These are phyloP conservation scores for Blepharisma stoltei DNA, from an alignment of 73 alveolate genomes.

Conservation along the genomic window DNA sequence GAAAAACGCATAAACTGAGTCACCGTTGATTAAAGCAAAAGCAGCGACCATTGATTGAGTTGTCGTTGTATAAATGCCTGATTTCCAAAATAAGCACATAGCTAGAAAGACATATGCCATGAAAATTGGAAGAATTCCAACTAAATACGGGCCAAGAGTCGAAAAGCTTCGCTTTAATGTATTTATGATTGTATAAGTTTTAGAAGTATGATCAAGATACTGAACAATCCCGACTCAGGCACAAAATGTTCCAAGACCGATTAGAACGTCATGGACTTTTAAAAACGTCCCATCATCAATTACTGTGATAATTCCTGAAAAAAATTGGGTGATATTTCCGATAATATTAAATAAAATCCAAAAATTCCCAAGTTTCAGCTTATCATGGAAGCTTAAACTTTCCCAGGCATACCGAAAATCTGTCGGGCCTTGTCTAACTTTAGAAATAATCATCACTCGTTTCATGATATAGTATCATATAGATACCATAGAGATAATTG, in stretches of 20 bases:
- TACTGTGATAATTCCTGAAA: neutral
- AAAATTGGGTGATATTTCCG: neutral
- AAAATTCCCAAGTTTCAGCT: neutral
- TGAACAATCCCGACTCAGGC: neutral
- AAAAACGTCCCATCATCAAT: neutral
- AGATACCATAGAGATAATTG: neutral
- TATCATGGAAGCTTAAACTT: neutral
- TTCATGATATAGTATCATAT: neutral
- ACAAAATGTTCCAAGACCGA: constrained; percentile 13
- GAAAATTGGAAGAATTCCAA: constrained; percentile 19
- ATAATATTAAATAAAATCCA: neutral
- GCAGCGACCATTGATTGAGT: neutral
- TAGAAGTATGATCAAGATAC: neutral
- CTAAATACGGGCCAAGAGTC: neutral
- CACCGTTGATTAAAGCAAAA: constrained; percentile 12
- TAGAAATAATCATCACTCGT: neutral
- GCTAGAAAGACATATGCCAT: constrained; percentile 5
- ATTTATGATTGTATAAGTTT: neutral
- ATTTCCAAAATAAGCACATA: constrained; percentile 21
- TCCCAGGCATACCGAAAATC: constrained; percentile 1
- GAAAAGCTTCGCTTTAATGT: neutral
- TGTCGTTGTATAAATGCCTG: neutral
- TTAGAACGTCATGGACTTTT: neutral
- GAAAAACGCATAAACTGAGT: neutral
- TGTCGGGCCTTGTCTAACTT: neutral